A percentile compares a stretch with the other conserved stretches of the same genome.
phyloP scores from a whole-genome alignment of 768 basidiomycete species.

The Suillus brevipes region DNA sequence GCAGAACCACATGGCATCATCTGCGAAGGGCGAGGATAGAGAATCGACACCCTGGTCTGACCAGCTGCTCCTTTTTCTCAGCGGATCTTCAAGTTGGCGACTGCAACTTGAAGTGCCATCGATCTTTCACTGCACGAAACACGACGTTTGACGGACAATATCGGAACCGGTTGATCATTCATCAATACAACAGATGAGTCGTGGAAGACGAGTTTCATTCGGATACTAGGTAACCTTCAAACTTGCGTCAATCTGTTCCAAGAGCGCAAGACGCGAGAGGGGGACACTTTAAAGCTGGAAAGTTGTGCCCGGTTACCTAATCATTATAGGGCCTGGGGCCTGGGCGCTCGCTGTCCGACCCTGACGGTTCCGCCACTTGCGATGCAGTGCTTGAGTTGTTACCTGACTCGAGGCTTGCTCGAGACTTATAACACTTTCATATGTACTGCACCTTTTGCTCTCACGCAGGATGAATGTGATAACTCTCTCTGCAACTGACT shows the following conservation, averaged over 20 bases:
- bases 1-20: constrained; percentile 81
- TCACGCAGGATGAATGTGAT: constrained; percentile 1
- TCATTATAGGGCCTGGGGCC: no score
- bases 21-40: constrained; percentile 61
- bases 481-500: constrained; percentile 9
- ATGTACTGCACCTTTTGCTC: background rate
- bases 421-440: background rate
- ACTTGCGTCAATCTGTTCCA: constrained; percentile 39
- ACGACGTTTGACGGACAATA: constrained; percentile 73
- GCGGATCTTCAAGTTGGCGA: no score
- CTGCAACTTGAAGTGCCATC: no score
- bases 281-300: no score
- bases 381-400: background rate
- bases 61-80: constrained; percentile 65
- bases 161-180: constrained; percentile 45
- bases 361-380: no score
- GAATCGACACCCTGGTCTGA: constrained; percentile 48
- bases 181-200: constrained; percentile 63
- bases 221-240: constrained; percentile 80
- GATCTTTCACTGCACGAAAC: constrained; percentile 42
- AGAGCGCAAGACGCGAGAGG: constrained; percentile 13
- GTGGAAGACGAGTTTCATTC: constrained; percentile 66
- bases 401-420: background rate
- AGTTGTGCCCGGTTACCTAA: no score
- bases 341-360: no score